Evolutionary conservation across 192 early-diverging fungal genomes (phyloP), one percentile per base, ranked within the genome.

Genomic region (Haplosporangium gracile): DNA sequence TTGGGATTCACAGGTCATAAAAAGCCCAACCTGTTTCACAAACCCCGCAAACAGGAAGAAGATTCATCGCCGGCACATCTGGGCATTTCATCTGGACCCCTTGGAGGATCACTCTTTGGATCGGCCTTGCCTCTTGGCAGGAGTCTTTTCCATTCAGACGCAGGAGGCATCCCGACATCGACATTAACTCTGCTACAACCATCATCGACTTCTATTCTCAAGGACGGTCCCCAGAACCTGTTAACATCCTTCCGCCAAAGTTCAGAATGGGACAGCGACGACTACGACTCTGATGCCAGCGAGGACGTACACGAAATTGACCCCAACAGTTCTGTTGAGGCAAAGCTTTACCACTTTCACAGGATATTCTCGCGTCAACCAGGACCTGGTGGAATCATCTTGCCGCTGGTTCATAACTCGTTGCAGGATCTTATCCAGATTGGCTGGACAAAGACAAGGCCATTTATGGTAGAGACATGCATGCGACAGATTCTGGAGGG

Each of bases 401-500:
- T 81, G 11, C 84, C 84, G 2, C 81, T 77, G 45, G 34, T 75
- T 0, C 79, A 79, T 2, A 49, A 78, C 0, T 73, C 84, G 34
- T 4, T 86, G 1, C 57, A 70, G 45, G 84, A 86, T 18, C 70
- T 86, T 18, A 86, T 86, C 55, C 38, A 43, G 15, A 63, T 78
- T 7, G 84, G 79, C 3, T 86, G 84, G 84, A 86, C 84, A 34
- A 80, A 73, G 42, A 75, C 63, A 4, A 47, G 84, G 29, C 84
- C 84, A 0, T 24, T 81, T 4, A 39, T 81, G 20, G 76, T 77
- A 0, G 84, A 86, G 53, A 74, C 74, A 0, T 86, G 84, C 22
- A 86, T 86, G 84, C 70, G 75, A 15, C 84, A 86, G 68, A 75
- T 86, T 20, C 53, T 86, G 20, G 79, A 77, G 26, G 84, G 75